Conservation (phyloP, 2,329 filamentous ascomycete species). For the Chrysoporthe austroafricana region DNA sequence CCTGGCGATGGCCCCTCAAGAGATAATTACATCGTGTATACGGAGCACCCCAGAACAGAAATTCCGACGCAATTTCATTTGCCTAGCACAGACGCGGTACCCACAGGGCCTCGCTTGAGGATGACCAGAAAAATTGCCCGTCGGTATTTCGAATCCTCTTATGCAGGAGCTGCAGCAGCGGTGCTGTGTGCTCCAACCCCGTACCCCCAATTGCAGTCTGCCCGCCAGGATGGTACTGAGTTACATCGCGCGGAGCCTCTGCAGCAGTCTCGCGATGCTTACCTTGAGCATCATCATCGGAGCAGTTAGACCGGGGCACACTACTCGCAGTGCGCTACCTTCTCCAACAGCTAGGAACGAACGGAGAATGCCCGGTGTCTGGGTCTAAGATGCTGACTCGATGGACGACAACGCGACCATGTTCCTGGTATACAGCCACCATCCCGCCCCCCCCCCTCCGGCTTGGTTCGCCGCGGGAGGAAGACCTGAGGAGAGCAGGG, state of each 20-base stretch:
- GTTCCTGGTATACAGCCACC: neutral
- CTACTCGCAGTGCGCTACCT: neutral
- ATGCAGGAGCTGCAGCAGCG: conserved; percentile 1
- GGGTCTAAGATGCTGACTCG: neutral
- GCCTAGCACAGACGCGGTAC: neutral
- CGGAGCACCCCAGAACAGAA: neutral
- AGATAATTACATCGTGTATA: neutral
- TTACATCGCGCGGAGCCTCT: neutral
- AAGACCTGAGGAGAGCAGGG: neutral
- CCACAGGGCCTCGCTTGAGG: neutral
- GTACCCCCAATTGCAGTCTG: neutral
- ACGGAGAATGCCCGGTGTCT: neutral
- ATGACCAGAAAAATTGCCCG: neutral
- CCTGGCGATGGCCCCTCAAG: neutral
- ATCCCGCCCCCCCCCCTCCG: neutral
- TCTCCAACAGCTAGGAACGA: neutral
- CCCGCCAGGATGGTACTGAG: neutral
- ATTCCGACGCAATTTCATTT: neutral
- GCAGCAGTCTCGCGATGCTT: neutral
- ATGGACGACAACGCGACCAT: too few relatives aligned
- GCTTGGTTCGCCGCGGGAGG: neutral
- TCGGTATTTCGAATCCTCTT: neutral
- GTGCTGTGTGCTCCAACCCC: neutral
- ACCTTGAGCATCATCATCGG: neutral
- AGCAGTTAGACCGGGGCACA: neutral